Evolutionary conservation across 768 basidiomycete species (phyloP).

Genomic region (Phanerodontia chrysosporium): DNA sequence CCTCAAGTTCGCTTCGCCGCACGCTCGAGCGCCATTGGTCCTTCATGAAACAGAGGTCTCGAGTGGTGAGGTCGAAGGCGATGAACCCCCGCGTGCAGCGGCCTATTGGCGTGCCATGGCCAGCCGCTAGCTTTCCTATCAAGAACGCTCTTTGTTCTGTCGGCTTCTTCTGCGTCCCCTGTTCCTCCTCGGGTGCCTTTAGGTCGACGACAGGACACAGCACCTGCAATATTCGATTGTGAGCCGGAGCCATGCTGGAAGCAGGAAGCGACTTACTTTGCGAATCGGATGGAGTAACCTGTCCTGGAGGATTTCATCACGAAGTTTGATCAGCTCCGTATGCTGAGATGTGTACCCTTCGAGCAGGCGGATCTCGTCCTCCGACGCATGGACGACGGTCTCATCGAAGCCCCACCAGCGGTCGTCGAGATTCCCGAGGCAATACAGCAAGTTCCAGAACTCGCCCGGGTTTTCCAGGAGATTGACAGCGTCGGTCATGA

Average conservation of each 20-base stretch:
- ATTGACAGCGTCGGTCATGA: not conserved
- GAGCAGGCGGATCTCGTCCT: not conserved
- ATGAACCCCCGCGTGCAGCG: slow-evolving; percentile 10
- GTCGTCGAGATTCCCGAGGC: not conserved
- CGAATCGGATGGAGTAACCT: no score
- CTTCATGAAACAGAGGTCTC: slow-evolving; percentile 11
- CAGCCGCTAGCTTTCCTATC: not conserved
- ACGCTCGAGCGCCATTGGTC: slow-evolving; percentile 11
- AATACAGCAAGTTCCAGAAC: not conserved
- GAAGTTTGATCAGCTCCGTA: not conserved
- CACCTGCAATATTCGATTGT: no score
- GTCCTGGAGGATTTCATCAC: no score
- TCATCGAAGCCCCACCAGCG: not conserved
- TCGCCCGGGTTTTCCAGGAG: not conserved
- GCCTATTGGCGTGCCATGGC: slow-evolving; percentile 1
- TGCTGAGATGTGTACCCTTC: not conserved
- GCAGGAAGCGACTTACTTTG: no score
- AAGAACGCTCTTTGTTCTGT: not conserved
- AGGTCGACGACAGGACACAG: not conserved
- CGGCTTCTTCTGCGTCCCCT: not conserved
- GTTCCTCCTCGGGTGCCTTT: not conserved
- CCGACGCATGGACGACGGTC: not conserved
- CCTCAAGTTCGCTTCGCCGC: not conserved
- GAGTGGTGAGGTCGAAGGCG: slow-evolving; percentile 2
- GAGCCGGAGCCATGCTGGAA: no score